Evolutionary conservation across 805 yeast species (phyloP).

Genomic region (Kazachstania viticola): DNA sequence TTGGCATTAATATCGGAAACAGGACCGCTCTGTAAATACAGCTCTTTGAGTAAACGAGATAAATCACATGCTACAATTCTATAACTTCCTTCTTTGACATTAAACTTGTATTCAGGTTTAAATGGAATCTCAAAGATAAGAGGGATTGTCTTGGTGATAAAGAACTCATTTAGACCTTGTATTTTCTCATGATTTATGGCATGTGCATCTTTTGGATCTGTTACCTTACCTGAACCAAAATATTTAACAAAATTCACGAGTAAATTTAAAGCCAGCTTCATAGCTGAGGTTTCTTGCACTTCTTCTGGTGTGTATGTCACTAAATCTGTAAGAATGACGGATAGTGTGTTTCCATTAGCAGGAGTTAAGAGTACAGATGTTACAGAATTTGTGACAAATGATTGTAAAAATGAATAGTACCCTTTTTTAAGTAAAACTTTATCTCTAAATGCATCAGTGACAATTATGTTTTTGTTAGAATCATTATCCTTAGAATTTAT

Average conservation of each 20-base stretch:
- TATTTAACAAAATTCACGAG: constrained; percentile 49
- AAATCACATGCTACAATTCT: constrained; percentile 67
- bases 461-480: constrained; percentile 19
- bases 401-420: constrained; percentile 55
- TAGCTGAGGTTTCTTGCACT: constrained; percentile 48
- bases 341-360: constrained; percentile 50
- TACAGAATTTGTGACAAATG: constrained; percentile 64
- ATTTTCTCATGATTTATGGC: constrained; percentile 35
- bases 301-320: constrained; percentile 51
- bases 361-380: constrained; percentile 66
- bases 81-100: constrained; percentile 68
- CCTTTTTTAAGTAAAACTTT: constrained; percentile 56
- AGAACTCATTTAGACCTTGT: constrained; percentile 60
- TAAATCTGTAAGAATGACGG: constrained; percentile 48
- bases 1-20: constrained; percentile 14
- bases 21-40: constrained; percentile 31
- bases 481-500: constrained; percentile 2
- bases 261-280: constrained; percentile 60
- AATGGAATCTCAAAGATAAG: constrained; percentile 73
- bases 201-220: constrained; percentile 46
- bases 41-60: constrained; percentile 53
- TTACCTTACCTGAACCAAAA: constrained; percentile 59
- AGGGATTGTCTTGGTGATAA: constrained; percentile 56
- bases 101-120: constrained; percentile 46
- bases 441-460: constrained; percentile 56